phyloP scores from a whole-genome alignment of 225 moss, liverwort and hornwort genomes.

The Lunularia cruciata region DNA sequence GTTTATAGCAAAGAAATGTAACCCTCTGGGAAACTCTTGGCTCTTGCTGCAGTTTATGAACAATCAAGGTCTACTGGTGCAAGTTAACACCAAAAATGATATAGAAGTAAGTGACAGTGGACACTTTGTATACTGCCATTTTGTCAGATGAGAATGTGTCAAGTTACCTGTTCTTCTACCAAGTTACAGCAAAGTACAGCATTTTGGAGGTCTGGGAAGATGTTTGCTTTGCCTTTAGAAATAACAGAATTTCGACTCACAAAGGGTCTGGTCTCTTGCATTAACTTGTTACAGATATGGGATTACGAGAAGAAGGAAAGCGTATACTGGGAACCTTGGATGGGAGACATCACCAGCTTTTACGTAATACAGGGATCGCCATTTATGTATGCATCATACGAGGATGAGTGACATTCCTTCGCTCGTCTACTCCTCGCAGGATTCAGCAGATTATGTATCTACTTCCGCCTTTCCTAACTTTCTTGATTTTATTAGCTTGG shows the following conservation, averaged over 20 bases:
- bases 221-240: too few relatives aligned
- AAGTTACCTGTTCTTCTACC: not conserved
- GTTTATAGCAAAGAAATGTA: not conserved
- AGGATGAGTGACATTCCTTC: not conserved
- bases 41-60: conserved; percentile 71
- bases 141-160: not conserved
- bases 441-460: not conserved
- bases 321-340: conserved; percentile 68
- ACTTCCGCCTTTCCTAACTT: not conserved
- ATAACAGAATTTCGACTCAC: too few relatives aligned
- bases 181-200: not conserved
- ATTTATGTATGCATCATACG: conserved; percentile 63
- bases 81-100: conserved; percentile 80
- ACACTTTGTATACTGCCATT: not conserved
- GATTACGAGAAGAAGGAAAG: conserved; percentile 65
- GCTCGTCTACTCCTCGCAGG: not conserved
- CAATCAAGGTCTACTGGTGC: conserved; percentile 67
- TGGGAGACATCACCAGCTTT: conserved; percentile 68
- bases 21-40: conserved; percentile 18
- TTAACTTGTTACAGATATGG: conserved; percentile 58
- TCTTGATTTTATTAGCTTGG: not conserved
- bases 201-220: not conserved
- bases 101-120: conserved; percentile 62
- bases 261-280: too few relatives aligned
- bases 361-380: conserved; percentile 75